Evolutionary conservation across 1,284 basidiomycete genomes (phyloP), one percentile per base, ranked within the genome.

Genomic region (Fistulina hepatica): DNA sequence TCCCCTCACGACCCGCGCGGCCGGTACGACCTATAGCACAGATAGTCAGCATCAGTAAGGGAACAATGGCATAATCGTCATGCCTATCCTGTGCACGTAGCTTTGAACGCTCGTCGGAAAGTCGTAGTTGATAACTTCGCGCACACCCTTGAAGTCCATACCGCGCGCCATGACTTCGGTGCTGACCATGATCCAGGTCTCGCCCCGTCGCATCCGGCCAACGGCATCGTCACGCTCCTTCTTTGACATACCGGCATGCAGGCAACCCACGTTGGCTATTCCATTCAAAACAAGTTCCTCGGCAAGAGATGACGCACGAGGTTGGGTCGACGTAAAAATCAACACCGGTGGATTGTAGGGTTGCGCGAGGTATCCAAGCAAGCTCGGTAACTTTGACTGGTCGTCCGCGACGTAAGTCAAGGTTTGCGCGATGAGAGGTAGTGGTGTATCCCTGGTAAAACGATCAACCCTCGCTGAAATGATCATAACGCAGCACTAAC

Each of bases 81-180:
- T 34, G 73, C 88, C 94, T 42, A 98, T 95, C 19, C 94, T 73
- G 60, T 98, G 94, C 22, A 98, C 76, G 54, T 98, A 98, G 50
- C 81, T 89, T 57, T 95, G 91, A 2, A 94, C 82, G 39, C 78
- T 91, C 37, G 83, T 90, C 2, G 92, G 92, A 59, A 95, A 94
- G 59, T 95, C 92, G 53, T 92, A 97, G 59, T 97, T 98, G 56
- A 98, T 83, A 9, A 98, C 93, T 49, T 97, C 81, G 45, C 83
- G 71, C 30, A 98, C 81, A 10, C 92, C 92, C 56, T 88, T 86
- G 65, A 98, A 97, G 56, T 98, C 94, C 78, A 98, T 93, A 4
- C 94, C 95, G 47, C 95, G 73, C 9, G 90, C 91, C 81, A 95
- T 84, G 25, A 95, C 85, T 54, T 97, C 93, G 11, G 92, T 97